Evolutionary conservation across 129 eudicot species (phyloP).

Genomic region (Centrapalus pauciflorus): DNA sequence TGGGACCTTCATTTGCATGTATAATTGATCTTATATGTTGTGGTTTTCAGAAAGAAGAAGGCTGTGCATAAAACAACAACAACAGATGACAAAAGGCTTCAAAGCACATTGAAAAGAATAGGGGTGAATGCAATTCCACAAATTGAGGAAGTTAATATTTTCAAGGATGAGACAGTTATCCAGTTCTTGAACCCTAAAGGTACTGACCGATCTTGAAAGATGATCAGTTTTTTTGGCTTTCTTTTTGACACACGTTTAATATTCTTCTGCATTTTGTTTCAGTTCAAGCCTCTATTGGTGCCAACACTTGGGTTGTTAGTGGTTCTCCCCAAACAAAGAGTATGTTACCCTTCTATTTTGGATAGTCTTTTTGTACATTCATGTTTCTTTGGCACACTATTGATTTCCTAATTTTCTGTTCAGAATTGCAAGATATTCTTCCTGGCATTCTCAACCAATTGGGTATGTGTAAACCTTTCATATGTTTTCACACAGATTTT

Average conservation of each 20-base stretch:
- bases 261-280: slow-evolving; percentile 6
- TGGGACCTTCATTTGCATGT: background rate
- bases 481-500: background rate
- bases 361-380: background rate
- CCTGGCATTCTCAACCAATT: slow-evolving; percentile 54
- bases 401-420: background rate
- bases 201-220: background rate
- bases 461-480: slow-evolving; percentile 31
- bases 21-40: background rate
- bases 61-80: slow-evolving; percentile 91
- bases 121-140: slow-evolving; percentile 71
- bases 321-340: slow-evolving; percentile 66
- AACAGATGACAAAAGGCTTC: slow-evolving; percentile 81
- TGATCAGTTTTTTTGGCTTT: background rate
- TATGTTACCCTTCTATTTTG: slow-evolving; percentile 12
- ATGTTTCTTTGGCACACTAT: too few species aligned
- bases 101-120: slow-evolving; percentile 76
- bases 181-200: slow-evolving; percentile 90
- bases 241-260: background rate
- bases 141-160: slow-evolving; percentile 84
- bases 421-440: slow-evolving; percentile 61
- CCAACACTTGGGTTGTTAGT: slow-evolving; percentile 75
- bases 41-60: slow-evolving; percentile 73
- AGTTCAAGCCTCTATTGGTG: slow-evolving; percentile 69
- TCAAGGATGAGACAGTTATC: slow-evolving; percentile 75